Evolutionary conservation across 2,329 filamentous ascomycete genomes (phyloP).

Genomic region (Fusarium redolens): DNA sequence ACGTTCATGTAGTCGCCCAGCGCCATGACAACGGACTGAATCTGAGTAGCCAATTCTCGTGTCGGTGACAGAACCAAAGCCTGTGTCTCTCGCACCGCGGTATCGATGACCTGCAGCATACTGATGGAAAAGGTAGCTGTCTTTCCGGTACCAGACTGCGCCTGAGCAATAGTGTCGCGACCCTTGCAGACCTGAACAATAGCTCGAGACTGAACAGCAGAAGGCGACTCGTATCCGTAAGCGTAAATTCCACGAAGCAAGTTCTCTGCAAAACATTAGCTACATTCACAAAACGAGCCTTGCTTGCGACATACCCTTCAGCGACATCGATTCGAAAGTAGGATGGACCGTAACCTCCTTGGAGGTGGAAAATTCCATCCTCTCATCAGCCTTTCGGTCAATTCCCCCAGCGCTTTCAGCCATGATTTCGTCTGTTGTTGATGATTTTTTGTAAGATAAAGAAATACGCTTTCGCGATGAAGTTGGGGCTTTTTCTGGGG

Average conservation of each 20-base stretch:
- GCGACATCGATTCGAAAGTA: constrained; percentile 94
- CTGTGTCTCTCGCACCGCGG: constrained; percentile 90
- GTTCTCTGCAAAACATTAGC: constrained; percentile 70
- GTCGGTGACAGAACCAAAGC: constrained; percentile 96
- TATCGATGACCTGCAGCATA: constrained; percentile 96
- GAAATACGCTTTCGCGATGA: constrained; percentile 26
- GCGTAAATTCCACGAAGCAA: constrained; percentile 97
- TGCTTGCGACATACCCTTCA: constrained; percentile 72
- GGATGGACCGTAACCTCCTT: constrained; percentile 97
- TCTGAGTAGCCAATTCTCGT: constrained; percentile 96
- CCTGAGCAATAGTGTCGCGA: constrained; percentile 97
- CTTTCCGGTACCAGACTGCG: constrained; percentile 96
- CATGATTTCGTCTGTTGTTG: constrained; percentile 67
- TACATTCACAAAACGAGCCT: neutral
- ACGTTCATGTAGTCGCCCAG: constrained; percentile 99
- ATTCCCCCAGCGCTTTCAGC: constrained; percentile 81
- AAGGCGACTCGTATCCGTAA: constrained; percentile 98
- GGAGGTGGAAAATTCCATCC: constrained; percentile 98
- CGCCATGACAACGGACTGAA: constrained; percentile 98
- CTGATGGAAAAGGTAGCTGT: constrained; percentile 97
- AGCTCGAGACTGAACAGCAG: constrained; percentile 95
- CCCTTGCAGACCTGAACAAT: constrained; percentile 99
- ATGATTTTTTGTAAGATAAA: neutral
- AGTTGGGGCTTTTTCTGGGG: constrained; percentile 16
- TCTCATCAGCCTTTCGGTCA: constrained; percentile 93